A percentile compares a stretch with the other conserved stretches of the same genome.
Evolutionary conservation across 164 flowering plant species (phyloP).

Genomic region (Aristolochia californica): DNA sequence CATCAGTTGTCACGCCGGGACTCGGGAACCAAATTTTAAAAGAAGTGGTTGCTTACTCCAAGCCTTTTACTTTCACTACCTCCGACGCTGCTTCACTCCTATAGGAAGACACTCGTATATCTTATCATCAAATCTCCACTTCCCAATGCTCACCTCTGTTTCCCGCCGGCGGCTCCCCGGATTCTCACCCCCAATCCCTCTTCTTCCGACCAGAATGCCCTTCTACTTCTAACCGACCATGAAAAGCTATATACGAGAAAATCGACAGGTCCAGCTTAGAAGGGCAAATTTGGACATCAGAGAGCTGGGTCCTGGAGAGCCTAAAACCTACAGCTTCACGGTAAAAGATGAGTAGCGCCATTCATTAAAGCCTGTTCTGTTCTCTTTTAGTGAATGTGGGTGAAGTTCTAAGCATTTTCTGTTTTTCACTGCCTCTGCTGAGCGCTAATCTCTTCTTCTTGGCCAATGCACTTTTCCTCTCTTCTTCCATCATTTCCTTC

Average conservation of each 20-base stretch:
- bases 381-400: no score
- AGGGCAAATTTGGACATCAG: not conserved
- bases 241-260: no score
- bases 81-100: conserved; percentile 46
- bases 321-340: no score
- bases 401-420: no score
- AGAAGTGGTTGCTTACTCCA: conserved; percentile 27
- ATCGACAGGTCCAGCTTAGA: not conserved
- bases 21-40: conserved; percentile 10
- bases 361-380: no score
- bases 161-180: conserved; percentile 13
- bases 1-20: conserved; percentile 21
- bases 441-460: not conserved
- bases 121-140: conserved; percentile 26
- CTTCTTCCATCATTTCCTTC: not conserved
- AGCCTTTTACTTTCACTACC: conserved; percentile 56
- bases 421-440: not conserved
- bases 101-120: conserved; percentile 10
- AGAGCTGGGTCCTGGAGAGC: no score
- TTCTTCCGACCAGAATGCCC: conserved; percentile 8
- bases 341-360: no score
- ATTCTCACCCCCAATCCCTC: conserved; percentile 3
- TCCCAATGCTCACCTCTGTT: conserved; percentile 30
- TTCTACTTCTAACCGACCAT: no score
- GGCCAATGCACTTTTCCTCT: not conserved